Percentiles rank a stretch among this genome's conserved stretches.
Evolutionary conservation across 495 filamentous ascomycete genomes (phyloP).

Genomic region (Arthonia radiata): DNA sequence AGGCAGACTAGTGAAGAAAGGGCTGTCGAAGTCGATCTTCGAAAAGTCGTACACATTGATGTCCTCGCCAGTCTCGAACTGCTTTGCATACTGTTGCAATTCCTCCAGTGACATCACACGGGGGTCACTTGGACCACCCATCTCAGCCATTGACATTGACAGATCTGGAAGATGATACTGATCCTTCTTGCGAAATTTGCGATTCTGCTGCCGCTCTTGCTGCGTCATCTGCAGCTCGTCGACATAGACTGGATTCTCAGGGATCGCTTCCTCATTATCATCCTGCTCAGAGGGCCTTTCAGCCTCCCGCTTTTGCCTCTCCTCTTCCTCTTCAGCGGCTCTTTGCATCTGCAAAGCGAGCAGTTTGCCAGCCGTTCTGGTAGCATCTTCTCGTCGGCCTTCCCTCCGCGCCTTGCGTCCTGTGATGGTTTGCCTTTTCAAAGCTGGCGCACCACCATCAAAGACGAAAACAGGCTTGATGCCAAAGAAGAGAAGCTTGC

Average conservation of each 20-base stretch:
- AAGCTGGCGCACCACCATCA: constrained; percentile 73
- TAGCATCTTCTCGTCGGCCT: constrained; percentile 78
- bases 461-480: constrained; percentile 96
- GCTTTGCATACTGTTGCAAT: constrained; percentile 70
- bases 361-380: constrained; percentile 66
- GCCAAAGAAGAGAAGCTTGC: constrained; percentile 89
- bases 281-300: constrained; percentile 14
- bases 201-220: constrained; percentile 44
- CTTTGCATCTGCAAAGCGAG: constrained; percentile 83
- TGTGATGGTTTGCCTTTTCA: constrained; percentile 79
- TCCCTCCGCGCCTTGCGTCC: constrained; percentile 57
- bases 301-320: constrained; percentile 29
- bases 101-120: constrained; percentile 88
- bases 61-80: constrained; percentile 82
- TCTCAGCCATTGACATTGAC: constrained; percentile 43
- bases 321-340: constrained; percentile 57
- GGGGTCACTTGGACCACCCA: constrained; percentile 78
- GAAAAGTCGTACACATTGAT: constrained; percentile 96
- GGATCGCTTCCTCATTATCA: constrained; percentile 37
- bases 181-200: constrained; percentile 74
- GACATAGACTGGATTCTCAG: constrained; percentile 61
- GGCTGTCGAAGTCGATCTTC: constrained; percentile 89
- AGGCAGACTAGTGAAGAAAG: constrained; percentile 79
- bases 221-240: constrained; percentile 66
- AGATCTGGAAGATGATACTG: constrained; percentile 82